These are phyloP conservation scores for Stipa capillata DNA, from an alignment of 176 grass and related monocot species.

Conservation along the genomic window DNA sequence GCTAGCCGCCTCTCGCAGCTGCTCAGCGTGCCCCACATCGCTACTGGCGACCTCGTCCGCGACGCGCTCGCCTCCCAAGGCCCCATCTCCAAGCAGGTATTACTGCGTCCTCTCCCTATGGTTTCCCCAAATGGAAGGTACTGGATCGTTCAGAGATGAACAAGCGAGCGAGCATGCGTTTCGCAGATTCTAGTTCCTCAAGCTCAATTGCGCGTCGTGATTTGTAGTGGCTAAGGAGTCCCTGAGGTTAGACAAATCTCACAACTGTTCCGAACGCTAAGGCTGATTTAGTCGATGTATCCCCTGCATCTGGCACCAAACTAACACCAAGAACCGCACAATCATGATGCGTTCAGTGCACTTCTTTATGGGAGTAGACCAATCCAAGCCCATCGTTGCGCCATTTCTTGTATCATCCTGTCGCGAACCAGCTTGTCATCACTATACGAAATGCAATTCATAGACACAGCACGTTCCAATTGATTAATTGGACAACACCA, in stretches of 20 bases:
- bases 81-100: conserved; percentile 59
- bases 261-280: not conserved
- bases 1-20: conserved; percentile 84
- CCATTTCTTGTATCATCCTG: not conserved
- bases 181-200: not conserved
- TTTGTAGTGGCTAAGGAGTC: not conserved
- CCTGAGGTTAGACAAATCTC: not conserved
- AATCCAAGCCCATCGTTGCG: too few species aligned
- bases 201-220: not conserved
- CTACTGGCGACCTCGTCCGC: conserved; percentile 96
- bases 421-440: not conserved
- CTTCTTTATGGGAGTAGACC: not conserved
- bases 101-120: too few species aligned
- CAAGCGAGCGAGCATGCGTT: not conserved
- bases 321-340: not conserved
- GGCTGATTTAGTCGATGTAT: not conserved
- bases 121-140: not conserved
- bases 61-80: conserved; percentile 52
- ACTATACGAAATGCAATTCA: too few species aligned
- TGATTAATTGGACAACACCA: too few species aligned
- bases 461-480: too few species aligned
- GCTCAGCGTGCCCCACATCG: conserved; percentile 81
- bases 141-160: not conserved
- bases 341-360: too few species aligned
- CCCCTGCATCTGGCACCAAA: not conserved